Evolutionary conservation across 768 basidiomycete genomes (phyloP).

Genomic region (Collybia sp.): DNA sequence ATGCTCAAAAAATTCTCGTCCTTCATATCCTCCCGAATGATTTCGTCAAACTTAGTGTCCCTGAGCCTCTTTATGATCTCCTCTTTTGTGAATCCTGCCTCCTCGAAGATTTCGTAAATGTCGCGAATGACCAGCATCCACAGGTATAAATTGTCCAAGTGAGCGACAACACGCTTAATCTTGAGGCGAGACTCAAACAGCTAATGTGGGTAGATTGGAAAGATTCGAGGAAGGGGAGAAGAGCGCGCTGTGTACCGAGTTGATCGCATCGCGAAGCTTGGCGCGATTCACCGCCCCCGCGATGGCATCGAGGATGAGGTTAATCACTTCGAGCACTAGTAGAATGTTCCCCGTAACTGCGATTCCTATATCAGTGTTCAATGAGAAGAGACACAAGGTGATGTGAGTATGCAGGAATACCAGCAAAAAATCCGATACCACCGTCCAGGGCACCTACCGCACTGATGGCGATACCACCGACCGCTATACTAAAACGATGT

Average conservation of each 20-base stretch:
- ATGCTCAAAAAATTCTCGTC: too few relatives aligned
- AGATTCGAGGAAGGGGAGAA: too few relatives aligned
- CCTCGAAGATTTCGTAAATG: conserved; percentile 11
- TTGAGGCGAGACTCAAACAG: conserved; percentile 10
- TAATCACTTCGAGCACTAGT: conserved; percentile 5
- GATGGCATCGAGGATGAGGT: conserved; percentile 7
- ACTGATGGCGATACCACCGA: too few relatives aligned
- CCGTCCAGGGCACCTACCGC: too few relatives aligned
- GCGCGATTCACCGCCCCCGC: conserved; percentile 8
- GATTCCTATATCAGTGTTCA: too few relatives aligned
- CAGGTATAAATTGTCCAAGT: conserved; percentile 2
- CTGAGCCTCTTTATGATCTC: conserved; percentile 10
- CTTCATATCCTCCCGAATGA: conserved; percentile 2
- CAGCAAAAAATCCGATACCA: too few relatives aligned
- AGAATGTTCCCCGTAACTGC: conserved; percentile 7
- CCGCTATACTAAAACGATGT: too few relatives aligned
- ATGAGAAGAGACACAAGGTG: too few relatives aligned
- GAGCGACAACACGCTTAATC: conserved; percentile 4
- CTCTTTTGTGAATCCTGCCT: conserved; percentile 8
- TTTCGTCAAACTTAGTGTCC: conserved; percentile 5
- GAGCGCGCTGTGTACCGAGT: background rate
- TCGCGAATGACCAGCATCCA: conserved; percentile 7
- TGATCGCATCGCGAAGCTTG: conserved; percentile 8
- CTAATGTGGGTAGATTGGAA: background rate
- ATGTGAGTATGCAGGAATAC: too few relatives aligned